Evolutionary conservation across 768 basidiomycete species (phyloP), one percentile per base, ranked within the genome.

Genomic region (Rhodotorula kratochvilovae): DNA sequence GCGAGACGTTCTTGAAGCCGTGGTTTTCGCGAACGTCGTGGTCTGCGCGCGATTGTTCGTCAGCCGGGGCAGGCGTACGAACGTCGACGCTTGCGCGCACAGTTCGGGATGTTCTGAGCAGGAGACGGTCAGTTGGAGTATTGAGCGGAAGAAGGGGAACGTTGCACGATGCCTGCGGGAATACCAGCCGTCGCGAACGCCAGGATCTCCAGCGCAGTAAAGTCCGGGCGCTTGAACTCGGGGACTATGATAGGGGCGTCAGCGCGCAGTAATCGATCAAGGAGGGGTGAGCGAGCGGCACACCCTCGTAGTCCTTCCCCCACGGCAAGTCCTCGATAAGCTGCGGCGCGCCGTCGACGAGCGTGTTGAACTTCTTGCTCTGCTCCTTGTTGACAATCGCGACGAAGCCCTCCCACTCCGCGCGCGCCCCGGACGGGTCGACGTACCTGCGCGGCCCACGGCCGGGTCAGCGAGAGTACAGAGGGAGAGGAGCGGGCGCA

Each of bases 1-100:
- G 84, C 0, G 89, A 90, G 50, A 93, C 91, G 76, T 93, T 93
- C 83, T 93, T 93, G 82, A 92, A 93, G 0, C 92, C 92, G 46
- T 84, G 83, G 5, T 86, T 84, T 78, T 90, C 91, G 54, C 92
- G 85, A 71, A 93, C 85, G 69, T 91, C 86, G 76, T 91, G 55
- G 39, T 71, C 67, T 68, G 50, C 36, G 17, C 4, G 17, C n/a
- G n/a, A 12, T 8, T 15, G 56, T 7, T 42, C 1, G 57, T 58
- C 39, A 58, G n/a, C 45, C 5, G 17, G 31, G 29, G 3, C 21
- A 3, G 2, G 4, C 45, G 45, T 15, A 5, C 10, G 13, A 33
- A 16, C 5, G 17, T 6, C 10, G 92, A 61, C 76, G 92, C 91
- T 7, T 31, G 57, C 16, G n/a, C 48, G 31, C 12, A 51, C 61